Percentiles rank a stretch among this genome's conserved stretches.
These are phyloP conservation scores for Serendipita sp. DNA, from an alignment of 768 basidiomycete species.

Conservation along the genomic window DNA sequence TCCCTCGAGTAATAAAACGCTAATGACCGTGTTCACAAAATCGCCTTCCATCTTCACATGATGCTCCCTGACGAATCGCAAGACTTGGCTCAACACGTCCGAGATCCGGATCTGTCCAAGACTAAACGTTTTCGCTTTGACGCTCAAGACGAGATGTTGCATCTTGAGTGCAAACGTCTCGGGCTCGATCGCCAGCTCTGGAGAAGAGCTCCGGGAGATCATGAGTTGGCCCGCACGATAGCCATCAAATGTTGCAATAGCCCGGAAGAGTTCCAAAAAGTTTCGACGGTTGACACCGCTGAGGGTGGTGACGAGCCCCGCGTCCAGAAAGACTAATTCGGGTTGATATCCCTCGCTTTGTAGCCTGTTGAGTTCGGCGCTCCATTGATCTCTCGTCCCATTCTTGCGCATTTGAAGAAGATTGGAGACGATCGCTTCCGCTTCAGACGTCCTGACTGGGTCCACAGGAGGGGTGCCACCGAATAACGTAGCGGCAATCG, in stretches of 20 bases:
- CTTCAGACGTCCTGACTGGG: slow-evolving; percentile 9
- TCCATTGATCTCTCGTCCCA: slow-evolving; percentile 43
- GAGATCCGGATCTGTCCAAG: slow-evolving; percentile 94
- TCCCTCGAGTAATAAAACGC: slow-evolving; percentile 83
- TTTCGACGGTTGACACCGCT: slow-evolving; percentile 70
- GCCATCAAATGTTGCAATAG: slow-evolving; percentile 92
- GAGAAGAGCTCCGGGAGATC: slow-evolving; percentile 85
- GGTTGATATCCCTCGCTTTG: slow-evolving; percentile 66
- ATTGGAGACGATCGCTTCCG: not conserved
- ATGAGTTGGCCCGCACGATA: slow-evolving; percentile 90
- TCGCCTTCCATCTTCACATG: slow-evolving; percentile 99
- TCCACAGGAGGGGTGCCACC: slow-evolving; percentile 21
- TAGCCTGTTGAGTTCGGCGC: slow-evolving; percentile 44
- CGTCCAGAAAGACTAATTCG: slow-evolving; percentile 91
- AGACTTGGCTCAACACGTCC: slow-evolving; percentile 79
- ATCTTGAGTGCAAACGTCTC: slow-evolving; percentile 97
- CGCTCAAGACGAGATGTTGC: slow-evolving; percentile 83
- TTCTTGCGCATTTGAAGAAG: not conserved
- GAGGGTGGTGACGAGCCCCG: slow-evolving; percentile 83
- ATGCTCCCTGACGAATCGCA: slow-evolving; percentile 71
- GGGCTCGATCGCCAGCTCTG: slow-evolving; percentile 75
- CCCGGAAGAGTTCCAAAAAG: slow-evolving; percentile 92
- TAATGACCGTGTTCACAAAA: slow-evolving; percentile 95
- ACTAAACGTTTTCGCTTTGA: slow-evolving; percentile 94
- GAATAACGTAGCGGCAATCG: slow-evolving; percentile 42